Base-by-base conservation (phyloP, 495 filamentous ascomycete genomes). In the Margaritispora aquatica region DNA sequence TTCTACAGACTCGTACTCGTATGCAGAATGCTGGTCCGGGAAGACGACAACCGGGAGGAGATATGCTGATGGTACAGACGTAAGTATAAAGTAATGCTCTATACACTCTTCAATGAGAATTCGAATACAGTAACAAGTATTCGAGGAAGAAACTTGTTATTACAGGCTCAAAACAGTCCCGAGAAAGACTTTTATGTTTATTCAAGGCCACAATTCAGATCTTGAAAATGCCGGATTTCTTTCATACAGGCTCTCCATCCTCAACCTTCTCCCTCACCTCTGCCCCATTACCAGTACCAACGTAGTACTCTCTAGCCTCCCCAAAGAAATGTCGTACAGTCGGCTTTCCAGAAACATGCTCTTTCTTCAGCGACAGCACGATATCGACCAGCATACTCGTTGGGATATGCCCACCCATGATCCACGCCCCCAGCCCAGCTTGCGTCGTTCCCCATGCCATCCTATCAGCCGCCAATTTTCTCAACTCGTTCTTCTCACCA, bases 301-400 rank as follows among this genome's bases (percentile, higher is more conserved):
- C 51, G 17, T 54, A 54, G 36, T 54, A 54, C 15, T 54, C 26
- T 15, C 7, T 54, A 26, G 51, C 51, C 5, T 54, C 51, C 19
- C 51, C 26, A 29, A 54, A 20, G 17, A n/a, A 29, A 8, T 54
- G 27, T 9, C 5, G 20, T 1, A 34, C 51, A 31, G 9, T 54
- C 15, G 38, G 38, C 38, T 44, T 44, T 8, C 53, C 53, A 23
- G 31, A 36, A 8, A 57, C 55, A 51, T 58, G 55, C 3, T 51
- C 55, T 27, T 22, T 58, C 55, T 58, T 58, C 11, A 58, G 23
- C 9, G 44, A 21, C 55, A 50, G 20, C 44, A 58, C 26, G n/a
- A 58, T 58, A 58, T 58, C 55, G 26, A 50, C 19, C n/a, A 58
- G n/a, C 55, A 58, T 51, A 2, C 47, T 29, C 26, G 19, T 27